phyloP scores from a whole-genome alignment of 768 basidiomycete species.

The Suillus tomentosus region DNA sequence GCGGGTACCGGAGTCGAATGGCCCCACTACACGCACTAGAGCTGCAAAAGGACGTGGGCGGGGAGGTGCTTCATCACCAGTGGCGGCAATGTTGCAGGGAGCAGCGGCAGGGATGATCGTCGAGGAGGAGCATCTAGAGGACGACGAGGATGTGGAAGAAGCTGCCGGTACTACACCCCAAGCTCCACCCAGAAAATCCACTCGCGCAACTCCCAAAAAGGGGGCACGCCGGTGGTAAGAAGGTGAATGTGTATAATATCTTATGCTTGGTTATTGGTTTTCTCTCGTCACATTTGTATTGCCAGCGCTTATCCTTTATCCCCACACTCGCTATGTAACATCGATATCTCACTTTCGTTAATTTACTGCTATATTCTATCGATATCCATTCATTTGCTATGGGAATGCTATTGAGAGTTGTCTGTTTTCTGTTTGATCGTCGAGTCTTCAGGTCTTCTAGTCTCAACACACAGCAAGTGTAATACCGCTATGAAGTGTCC shows the following conservation, averaged over 20 bases:
- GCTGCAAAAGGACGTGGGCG: slow-evolving; percentile 23
- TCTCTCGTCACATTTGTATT: not conserved
- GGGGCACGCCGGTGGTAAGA: not conserved
- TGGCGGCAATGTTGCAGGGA: slow-evolving; percentile 24
- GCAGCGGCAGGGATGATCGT: slow-evolving; percentile 29
- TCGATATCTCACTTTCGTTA: slow-evolving; percentile 1
- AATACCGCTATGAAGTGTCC: not conserved
- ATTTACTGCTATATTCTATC: slow-evolving; percentile 4
- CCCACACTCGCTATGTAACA: not conserved
- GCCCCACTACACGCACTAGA: slow-evolving; percentile 11
- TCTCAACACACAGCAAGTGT: not conserved
- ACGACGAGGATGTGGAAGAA: slow-evolving; percentile 20
- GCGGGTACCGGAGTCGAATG: slow-evolving; percentile 20
- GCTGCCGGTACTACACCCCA: not conserved
- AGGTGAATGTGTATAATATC: not conserved
- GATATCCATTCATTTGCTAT: slow-evolving; percentile 5
- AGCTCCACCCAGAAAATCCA: not conserved
- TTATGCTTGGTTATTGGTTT: slow-evolving; percentile 3
- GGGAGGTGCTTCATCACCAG: slow-evolving; percentile 18
- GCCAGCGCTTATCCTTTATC: not conserved
- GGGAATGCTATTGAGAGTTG: not conserved
- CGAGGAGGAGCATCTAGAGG: slow-evolving; percentile 28
- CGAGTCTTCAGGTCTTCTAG: not conserved
- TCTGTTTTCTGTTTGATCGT: not conserved
- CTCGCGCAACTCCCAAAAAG: not conserved